phyloP scores from a whole-genome alignment of 2,329 filamentous ascomycete genomes.

The Xylariaceae sp. region DNA sequence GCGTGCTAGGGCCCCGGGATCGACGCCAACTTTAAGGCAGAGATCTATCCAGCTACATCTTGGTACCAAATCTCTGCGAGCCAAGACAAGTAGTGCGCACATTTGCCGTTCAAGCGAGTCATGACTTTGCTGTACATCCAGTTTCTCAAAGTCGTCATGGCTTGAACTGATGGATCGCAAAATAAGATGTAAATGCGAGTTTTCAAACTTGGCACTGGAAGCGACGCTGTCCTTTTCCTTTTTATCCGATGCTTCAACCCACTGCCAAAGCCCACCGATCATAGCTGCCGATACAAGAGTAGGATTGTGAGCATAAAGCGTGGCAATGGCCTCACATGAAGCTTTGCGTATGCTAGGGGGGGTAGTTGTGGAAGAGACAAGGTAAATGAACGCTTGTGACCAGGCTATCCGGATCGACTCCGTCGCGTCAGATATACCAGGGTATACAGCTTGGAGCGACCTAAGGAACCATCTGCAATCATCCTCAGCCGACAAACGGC shows the following conservation, averaged over 20 bases:
- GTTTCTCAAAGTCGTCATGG: slow-evolving; percentile 55
- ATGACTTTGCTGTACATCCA: slow-evolving; percentile 52
- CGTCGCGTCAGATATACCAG: slow-evolving; percentile 58
- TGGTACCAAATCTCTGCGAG: slow-evolving; percentile 78
- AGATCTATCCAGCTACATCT: slow-evolving; percentile 87
- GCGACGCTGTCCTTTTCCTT: slow-evolving; percentile 82
- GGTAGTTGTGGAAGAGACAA: slow-evolving; percentile 69
- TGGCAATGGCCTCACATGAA: slow-evolving; percentile 66
- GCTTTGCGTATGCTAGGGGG: slow-evolving; percentile 69
- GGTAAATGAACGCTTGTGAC: slow-evolving; percentile 85
- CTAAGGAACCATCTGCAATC: slow-evolving; percentile 80
- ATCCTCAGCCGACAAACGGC: slow-evolving; percentile 75
- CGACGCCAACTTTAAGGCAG: slow-evolving; percentile 78
- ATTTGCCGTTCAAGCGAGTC: slow-evolving; percentile 71
- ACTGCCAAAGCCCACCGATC: slow-evolving; percentile 78
- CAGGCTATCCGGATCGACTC: slow-evolving; percentile 69
- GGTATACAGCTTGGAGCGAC: slow-evolving; percentile 69
- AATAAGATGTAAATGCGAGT: slow-evolving; percentile 66
- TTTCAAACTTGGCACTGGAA: slow-evolving; percentile 68
- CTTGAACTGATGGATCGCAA: slow-evolving; percentile 69
- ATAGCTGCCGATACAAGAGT: slow-evolving; percentile 67
- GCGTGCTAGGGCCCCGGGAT: slow-evolving; percentile 79
- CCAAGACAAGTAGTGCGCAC: slow-evolving; percentile 77
- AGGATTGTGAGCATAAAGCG: slow-evolving; percentile 68
- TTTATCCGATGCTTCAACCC: slow-evolving; percentile 70